A percentile compares a stretch with the other conserved stretches of the same genome.
Evolutionary conservation across 2,329 filamentous ascomycete species (phyloP).

Genomic region (Ophiostoma piceae): DNA sequence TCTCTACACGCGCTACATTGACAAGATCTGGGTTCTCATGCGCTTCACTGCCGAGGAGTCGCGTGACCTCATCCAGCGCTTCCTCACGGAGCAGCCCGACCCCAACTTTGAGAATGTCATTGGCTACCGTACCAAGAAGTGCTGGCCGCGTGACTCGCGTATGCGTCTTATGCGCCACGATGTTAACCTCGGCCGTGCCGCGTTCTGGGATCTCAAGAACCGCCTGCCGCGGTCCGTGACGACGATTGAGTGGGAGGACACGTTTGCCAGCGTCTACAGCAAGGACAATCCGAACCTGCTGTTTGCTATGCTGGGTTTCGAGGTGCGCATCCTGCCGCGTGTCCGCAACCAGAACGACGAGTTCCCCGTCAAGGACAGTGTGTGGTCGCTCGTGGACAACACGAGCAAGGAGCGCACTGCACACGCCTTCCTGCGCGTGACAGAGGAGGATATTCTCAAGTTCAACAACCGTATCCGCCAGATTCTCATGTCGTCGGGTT

Average conservation of each 20-base stretch:
- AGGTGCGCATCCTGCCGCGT: conserved; percentile 94
- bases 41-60: conserved; percentile 92
- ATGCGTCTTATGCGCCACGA: conserved; percentile 99
- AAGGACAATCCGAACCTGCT: conserved; percentile 94
- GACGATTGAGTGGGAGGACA: conserved; percentile 98
- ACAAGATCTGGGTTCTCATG: conserved; percentile 98
- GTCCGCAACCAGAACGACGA: conserved; percentile 92
- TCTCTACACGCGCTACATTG: conserved; percentile 95
- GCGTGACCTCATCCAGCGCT: conserved; percentile 90
- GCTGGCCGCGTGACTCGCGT: conserved; percentile 93
- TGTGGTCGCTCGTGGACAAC: conserved; percentile 96
- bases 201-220: conserved; percentile 99
- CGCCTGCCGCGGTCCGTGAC: conserved; percentile 88
- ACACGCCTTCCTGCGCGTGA: conserved; percentile 95
- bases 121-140: conserved; percentile 98
- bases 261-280: conserved; percentile 96
- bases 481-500: conserved; percentile 99
- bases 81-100: conserved; percentile 95
- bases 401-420: conserved; percentile 95
- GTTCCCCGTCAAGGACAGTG: conserved; percentile 94
- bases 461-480: conserved; percentile 99
- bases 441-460: conserved; percentile 94
- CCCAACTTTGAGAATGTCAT: conserved; percentile 99
- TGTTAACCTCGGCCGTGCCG: conserved; percentile 92
- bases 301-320: conserved; percentile 97